phyloP scores from a whole-genome alignment of 2,329 filamentous ascomycete species.

The Dissoconium aciculare region DNA sequence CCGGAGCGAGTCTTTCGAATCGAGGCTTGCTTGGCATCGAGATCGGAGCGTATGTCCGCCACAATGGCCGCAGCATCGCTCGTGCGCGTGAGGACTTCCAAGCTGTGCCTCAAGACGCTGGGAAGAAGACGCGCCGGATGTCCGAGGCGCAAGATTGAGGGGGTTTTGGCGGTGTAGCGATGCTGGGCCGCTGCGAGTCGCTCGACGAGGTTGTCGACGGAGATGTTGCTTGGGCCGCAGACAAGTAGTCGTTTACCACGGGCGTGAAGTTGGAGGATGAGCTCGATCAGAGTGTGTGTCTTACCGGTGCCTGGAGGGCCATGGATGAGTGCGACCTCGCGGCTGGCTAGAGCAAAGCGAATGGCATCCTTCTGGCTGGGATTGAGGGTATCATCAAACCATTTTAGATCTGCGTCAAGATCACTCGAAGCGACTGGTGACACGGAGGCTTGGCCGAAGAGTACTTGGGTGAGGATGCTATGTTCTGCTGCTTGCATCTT shows the following conservation, averaged over 20 bases:
- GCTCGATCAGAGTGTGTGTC: conserved; percentile 87
- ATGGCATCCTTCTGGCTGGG: conserved; percentile 49
- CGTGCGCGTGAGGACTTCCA: conserved; percentile 80
- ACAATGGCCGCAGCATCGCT: conserved; percentile 84
- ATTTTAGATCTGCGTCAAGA: conserved; percentile 32
- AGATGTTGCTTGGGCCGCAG: conserved; percentile 94
- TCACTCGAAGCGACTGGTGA: conserved; percentile 33
- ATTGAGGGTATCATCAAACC: conserved; percentile 43
- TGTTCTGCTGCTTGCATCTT: conserved; percentile 42
- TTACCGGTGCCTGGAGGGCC: conserved; percentile 94
- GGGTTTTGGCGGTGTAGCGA: conserved; percentile 49
- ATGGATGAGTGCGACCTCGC: conserved; percentile 79
- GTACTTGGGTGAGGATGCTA: conserved; percentile 43
- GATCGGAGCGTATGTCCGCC: conserved; percentile 76
- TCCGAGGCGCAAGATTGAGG: conserved; percentile 65
- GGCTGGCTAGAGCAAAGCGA: conserved; percentile 67
- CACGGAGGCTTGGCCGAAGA: conserved; percentile 44
- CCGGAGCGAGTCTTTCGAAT: conserved; percentile 77
- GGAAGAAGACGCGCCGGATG: conserved; percentile 84
- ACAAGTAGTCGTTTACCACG: conserved; percentile 63
- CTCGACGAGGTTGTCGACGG: conserved; percentile 96
- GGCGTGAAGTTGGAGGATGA: conserved; percentile 79
- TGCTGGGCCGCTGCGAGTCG: conserved; percentile 56
- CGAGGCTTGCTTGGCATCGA: conserved; percentile 79
- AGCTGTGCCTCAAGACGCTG: conserved; percentile 72